Base-by-base conservation (phyloP, 345 rosid species). In the Lumnitzera racemosa region DNA sequence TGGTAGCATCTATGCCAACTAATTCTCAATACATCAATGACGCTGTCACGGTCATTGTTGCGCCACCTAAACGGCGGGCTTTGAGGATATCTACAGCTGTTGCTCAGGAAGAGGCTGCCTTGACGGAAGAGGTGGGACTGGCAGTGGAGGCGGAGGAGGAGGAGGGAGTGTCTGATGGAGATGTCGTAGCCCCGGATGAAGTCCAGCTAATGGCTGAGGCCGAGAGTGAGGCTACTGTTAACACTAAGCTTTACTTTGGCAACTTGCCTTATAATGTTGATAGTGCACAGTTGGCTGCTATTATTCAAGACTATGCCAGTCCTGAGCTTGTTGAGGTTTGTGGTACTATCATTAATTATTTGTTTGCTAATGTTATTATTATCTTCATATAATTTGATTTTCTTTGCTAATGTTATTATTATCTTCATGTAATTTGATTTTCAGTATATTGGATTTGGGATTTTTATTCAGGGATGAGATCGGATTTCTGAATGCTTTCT, bases 251-350 rank as follows among this genome's bases (percentile, higher is more conserved):
- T 59, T 92, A 87, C 76, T 83, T 89, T 61, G 99, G 98, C 51
- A 92, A 92, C 66, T 76, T 92, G 70, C 96, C 97, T 56, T 92
- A 84, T 51, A 89, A 80, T 59, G 85, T 92, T 47, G 99, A 92
- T 47, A 89, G 97, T 72, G 85, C 99, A 3, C 84, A 86, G 64
- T 81, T 92, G n/a, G 97, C 99, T 67, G 91, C 81, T 1, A 82
- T 89, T 36, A 87, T 89, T 36, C 99, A 87, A 66, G 88, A 88
- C 0, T 75, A 79, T 51, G 98, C 79, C 7, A 79, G 73, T 23
- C 97, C 98, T 46, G 95, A 92, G 66, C 81, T 87, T 8, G 73
- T 89, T 15, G 98, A 92, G 88, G 95, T 87, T 65, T 15, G 50
- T 51, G 12, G 27, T 7, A 23, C 53, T 14, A 15, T 13, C 11